Conservation (phyloP, 139 green algal genomes). For the Astrephomene gubernaculifera region DNA sequence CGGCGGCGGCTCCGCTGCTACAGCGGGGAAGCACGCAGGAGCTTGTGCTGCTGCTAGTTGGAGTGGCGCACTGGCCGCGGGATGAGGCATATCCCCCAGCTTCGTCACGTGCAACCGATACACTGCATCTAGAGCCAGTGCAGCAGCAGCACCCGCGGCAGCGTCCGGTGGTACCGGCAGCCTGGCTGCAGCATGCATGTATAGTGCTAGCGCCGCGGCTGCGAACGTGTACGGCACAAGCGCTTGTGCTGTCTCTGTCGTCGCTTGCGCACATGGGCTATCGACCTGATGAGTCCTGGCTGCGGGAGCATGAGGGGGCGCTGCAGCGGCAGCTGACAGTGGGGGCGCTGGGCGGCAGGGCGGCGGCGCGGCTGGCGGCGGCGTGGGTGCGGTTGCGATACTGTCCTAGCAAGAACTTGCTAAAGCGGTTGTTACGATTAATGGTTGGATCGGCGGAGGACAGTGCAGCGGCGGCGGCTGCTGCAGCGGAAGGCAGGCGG, state of each 20-base stretch:
- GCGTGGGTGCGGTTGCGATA: constrained; percentile 28
- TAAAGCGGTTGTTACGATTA: not conserved
- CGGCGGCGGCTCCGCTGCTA: constrained; percentile 5
- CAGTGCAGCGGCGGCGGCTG: not conserved
- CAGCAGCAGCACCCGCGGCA: not conserved
- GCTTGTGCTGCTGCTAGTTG: constrained; percentile 23
- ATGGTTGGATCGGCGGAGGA: not conserved
- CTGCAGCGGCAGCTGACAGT: not conserved
- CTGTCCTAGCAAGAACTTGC: not conserved
- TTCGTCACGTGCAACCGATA: too few relatives aligned
- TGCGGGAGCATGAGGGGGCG: constrained; percentile 10
- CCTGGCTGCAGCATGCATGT: constrained; percentile 21
- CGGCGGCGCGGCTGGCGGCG: constrained; percentile 15
- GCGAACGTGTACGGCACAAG: not conserved
- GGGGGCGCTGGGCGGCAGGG: not conserved
- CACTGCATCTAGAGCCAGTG: too few relatives aligned
- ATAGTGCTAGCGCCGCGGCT: not conserved
- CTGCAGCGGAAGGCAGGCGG: too few relatives aligned
- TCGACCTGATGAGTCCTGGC: not conserved
- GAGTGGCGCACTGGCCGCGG: constrained; percentile 21
- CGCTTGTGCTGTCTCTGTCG: constrained; percentile 12
- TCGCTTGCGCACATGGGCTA: not conserved
- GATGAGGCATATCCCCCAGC: too few relatives aligned
- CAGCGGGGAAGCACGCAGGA: constrained; percentile 31
- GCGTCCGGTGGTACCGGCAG: not conserved